phyloP scores from a whole-genome alignment of 305 asterid species.

The Fraxinus nigra region DNA sequence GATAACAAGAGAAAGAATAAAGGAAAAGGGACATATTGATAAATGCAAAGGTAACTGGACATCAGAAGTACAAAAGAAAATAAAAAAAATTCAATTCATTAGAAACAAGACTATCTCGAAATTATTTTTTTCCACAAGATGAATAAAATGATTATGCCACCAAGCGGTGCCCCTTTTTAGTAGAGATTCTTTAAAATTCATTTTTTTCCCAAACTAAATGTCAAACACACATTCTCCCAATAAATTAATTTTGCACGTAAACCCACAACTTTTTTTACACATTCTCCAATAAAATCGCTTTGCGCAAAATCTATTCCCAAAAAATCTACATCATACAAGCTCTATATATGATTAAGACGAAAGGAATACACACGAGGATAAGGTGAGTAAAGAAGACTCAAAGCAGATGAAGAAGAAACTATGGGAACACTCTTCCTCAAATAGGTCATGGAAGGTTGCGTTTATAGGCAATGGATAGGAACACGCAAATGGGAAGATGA shows the following conservation, averaged over 20 bases:
- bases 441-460: too few species aligned
- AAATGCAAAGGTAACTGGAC: conserved; percentile 16
- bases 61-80: background rate
- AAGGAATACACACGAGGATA: background rate
- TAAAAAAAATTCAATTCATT: background rate
- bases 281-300: background rate
- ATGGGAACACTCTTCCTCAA: background rate
- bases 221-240: background rate
- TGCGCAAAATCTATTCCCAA: too few species aligned
- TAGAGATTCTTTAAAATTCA: background rate
- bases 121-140: background rate
- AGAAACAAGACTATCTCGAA: background rate
- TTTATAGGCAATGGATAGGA: background rate
- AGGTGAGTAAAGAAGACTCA: background rate
- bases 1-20: conserved; percentile 1
- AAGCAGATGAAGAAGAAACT: background rate
- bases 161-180: background rate
- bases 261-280: background rate
- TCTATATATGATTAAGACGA: background rate
- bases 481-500: background rate
- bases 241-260: too few species aligned
- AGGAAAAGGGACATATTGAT: conserved; percentile 7
- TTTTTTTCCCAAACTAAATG: too few species aligned
- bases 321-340: background rate
- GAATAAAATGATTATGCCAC: conserved; percentile 4